Evolutionary conservation across 345 rosid species (phyloP).

Genomic region (Hypericum perforatum): DNA sequence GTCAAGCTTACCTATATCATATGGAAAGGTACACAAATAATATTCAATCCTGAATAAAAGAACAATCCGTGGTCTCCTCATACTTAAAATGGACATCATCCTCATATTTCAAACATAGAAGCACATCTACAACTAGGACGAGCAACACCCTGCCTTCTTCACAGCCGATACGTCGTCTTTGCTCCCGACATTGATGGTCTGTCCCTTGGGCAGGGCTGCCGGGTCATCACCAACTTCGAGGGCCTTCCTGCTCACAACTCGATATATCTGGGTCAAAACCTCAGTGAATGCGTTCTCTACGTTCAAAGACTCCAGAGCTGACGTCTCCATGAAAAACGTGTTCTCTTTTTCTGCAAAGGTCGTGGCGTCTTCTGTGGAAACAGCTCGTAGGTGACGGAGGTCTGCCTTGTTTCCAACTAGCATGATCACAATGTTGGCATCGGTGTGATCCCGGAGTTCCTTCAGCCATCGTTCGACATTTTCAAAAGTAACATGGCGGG

Average conservation of each 20-base stretch:
- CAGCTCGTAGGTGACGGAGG: conserved; percentile 25
- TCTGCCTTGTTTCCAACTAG: conserved; percentile 28
- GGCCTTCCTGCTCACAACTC: conserved; percentile 25
- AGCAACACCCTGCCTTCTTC: conserved; percentile 22
- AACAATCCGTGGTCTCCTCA: too few relatives aligned
- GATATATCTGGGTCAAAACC: conserved; percentile 22
- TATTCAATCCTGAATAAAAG: too few relatives aligned
- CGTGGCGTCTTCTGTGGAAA: conserved; percentile 14
- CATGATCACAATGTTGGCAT: conserved; percentile 27
- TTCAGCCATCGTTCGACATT: conserved; percentile 26
- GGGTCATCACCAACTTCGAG: conserved; percentile 23
- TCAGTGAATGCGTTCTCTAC: conserved; percentile 27
- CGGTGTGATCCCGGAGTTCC: conserved; percentile 27
- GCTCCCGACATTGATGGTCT: conserved; percentile 23
- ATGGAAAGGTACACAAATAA: too few relatives aligned
- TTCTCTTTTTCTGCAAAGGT: conserved; percentile 20
- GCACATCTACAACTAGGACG: conserved; percentile 6
- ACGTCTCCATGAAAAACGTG: conserved; percentile 27
- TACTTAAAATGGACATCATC: background rate
- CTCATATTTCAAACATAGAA: conserved; percentile 2
- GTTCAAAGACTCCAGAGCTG: conserved; percentile 25
- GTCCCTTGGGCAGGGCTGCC: conserved; percentile 20
- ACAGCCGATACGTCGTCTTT: conserved; percentile 24
- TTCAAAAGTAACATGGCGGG: conserved; percentile 26
- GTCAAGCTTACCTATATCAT: too few relatives aligned